Evolutionary conservation across 2,329 filamentous ascomycete genomes (phyloP), one percentile per base, ranked within the genome.

Genomic region (Alternaria metachromatica): DNA sequence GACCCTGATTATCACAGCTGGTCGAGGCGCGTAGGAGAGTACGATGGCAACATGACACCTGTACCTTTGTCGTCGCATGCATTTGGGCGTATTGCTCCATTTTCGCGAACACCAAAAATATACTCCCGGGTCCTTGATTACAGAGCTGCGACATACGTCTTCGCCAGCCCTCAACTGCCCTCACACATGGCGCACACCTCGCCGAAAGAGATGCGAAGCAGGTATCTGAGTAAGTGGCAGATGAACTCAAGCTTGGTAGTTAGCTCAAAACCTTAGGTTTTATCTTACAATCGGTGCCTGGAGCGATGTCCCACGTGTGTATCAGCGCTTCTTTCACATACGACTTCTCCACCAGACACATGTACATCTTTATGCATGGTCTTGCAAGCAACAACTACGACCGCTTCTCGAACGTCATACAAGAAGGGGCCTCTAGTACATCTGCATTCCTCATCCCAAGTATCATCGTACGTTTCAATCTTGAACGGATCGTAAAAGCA

Each of bases 351-450:
- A 69, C 37, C 21, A 60, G 44, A n/a, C 56, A 45, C 2, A 69
- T 68, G 63, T 70, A 71, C 44, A 50, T 65, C 23, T 73, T 71
- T 37, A 63, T 70, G 41, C 69, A 70, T 25, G 59, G 62, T 12
- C 44, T 66, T 4, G 26, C 58, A 28, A 56, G 28, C 15, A 3
- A 21, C 2, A 61, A 45, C 41, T 63, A 55, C 18, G 44, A 63
- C 15, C 43, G 30, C 4, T 58, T 65, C 8, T 9, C 41, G 0
- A 20, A 41, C 4, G 26, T 4, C 6, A 55, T 70, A 1, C 33
- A 62, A 41, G 7, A 25, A 10, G 56, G 55, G 1, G 55, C 48
- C 10, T n/a, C 62, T 1, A 50, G 46, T 11, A 12, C 8, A 4
- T 53, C 49, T 10, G 59, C 60, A 5, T 67, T 72, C 33, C 46